Base-by-base conservation (phyloP, 2,329 filamentous ascomycete genomes). In the Phaeoacremonium minimum region DNA sequence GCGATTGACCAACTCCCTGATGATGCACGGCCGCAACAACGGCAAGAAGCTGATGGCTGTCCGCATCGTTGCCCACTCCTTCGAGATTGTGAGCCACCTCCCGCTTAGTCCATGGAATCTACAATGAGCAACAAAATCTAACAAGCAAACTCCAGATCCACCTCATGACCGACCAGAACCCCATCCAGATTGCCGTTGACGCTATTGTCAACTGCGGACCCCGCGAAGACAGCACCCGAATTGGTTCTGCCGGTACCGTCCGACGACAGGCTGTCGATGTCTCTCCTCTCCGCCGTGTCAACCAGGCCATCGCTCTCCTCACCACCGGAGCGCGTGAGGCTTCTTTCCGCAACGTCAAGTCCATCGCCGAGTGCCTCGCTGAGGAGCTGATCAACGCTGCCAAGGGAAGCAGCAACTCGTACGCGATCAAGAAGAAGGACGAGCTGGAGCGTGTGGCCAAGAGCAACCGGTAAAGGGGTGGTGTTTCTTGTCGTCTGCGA, bases 21-120 rank as follows among this genome's bases (percentile, higher is more conserved):
- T 98, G 94, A 97, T 97, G 91, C 95, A 98, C 85, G 93, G 93
- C 74, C 93, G 93, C 76, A 98, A 98, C 87, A 98, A 96, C 87
- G 93, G 93, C 75, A 98, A 98, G 87, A 98, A 98, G 88, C 84
- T 97, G 67, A 96, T 95, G 90, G 94, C 93, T 66, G 91, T 97
- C 71, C 89, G 93, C 75, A 98, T 98, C 58, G 90, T 98, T 61
- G 90, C 90, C 57, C 93, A 98, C 80, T 74, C 91, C 61, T 98
- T 98, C 75, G 94, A 98, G 81, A 98, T 98, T 69, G 91, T 96
- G 85, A 48, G 56, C 34, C 17, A 32, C 26, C 13, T 15, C 12
- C 29, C 15, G 12, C 33, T 17, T 4, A 13, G 9, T 15, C 22
- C 15, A 33, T 13, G 7, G 4, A 34, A 15, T 15, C n/a, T 11